These are phyloP conservation scores for Asterophora lycoperdoides DNA, from an alignment of 768 basidiomycete species.

Conservation along the genomic window DNA sequence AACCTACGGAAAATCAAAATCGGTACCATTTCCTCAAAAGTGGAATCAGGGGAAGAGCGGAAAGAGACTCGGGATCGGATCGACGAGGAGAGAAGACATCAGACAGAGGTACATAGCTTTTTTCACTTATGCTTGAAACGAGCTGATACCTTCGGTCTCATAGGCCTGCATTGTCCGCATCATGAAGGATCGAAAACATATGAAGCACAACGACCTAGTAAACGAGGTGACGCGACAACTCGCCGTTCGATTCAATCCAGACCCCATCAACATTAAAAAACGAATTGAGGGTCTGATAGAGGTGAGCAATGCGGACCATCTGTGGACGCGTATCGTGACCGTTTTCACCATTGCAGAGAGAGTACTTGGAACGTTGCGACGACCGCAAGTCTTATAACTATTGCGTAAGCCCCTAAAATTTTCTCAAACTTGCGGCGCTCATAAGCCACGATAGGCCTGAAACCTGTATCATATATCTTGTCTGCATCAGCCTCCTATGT, in stretches of 20 bases:
- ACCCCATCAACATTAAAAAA: conserved; percentile 86
- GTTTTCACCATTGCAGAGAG: conserved; percentile 52
- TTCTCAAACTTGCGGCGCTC: background rate
- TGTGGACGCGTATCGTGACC: background rate
- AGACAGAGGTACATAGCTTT: conserved; percentile 68
- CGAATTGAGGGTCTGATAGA: conserved; percentile 92
- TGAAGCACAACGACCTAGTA: conserved; percentile 84
- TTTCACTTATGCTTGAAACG: background rate
- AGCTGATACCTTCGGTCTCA: conserved; percentile 3
- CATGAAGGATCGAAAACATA: conserved; percentile 93
- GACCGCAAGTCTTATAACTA: conserved; percentile 89
- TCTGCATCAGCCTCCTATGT: conserved; percentile 3
- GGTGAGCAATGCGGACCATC: conserved; percentile 38
- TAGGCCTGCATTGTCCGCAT: conserved; percentile 97
- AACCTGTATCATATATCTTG: conserved; percentile 9
- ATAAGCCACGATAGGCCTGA: conserved; percentile 16
- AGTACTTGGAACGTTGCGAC: conserved; percentile 88
- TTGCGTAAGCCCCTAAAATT: conserved; percentile 34
- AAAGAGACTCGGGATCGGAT: conserved; percentile 87
- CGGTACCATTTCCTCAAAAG: conserved; percentile 79
- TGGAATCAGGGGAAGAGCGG: conserved; percentile 83
- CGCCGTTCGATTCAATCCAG: conserved; percentile 78
- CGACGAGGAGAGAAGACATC: conserved; percentile 86
- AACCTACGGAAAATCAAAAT: conserved; percentile 90
- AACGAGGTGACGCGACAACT: conserved; percentile 90